Evolutionary conservation across 2,329 filamentous ascomycete species (phyloP).

Genomic region (Aspergillus pseudonomiae): DNA sequence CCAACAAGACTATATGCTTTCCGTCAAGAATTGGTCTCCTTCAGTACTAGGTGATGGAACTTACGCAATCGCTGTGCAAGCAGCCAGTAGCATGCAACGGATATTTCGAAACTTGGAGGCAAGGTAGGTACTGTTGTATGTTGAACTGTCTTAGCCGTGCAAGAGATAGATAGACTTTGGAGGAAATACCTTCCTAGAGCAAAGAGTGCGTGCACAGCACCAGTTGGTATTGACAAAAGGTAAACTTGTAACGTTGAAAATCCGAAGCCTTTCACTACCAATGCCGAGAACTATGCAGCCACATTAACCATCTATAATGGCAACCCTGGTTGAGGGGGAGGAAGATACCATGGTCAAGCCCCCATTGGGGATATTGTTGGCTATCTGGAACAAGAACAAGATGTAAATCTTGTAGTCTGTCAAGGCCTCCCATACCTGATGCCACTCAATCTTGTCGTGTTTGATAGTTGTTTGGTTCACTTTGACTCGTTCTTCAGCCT

Average conservation of each 20-base stretch:
- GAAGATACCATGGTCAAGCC: neutral
- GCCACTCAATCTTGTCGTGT: neutral
- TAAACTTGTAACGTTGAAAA: neutral
- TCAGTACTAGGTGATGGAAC: neutral
- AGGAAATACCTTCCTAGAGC: neutral
- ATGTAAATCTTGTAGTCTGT: neutral
- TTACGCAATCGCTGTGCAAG: neutral
- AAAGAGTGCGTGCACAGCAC: neutral
- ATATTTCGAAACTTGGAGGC: neutral
- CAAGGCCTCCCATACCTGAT: neutral
- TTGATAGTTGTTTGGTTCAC: neutral
- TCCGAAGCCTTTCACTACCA: neutral
- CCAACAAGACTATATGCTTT: neutral
- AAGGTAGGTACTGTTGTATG: neutral
- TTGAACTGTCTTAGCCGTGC: neutral
- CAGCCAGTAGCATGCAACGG: neutral
- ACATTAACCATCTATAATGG: neutral
- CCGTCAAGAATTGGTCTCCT: neutral
- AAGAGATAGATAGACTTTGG: neutral
- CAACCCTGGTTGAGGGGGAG: neutral
- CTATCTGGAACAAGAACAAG: neutral
- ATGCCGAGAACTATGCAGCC: neutral
- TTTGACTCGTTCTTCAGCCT: neutral
- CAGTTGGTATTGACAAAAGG: neutral
- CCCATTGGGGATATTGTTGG: neutral